These are phyloP conservation scores for Margaritispora aquatica DNA, from an alignment of 495 filamentous ascomycete genomes.

Conservation along the genomic window DNA sequence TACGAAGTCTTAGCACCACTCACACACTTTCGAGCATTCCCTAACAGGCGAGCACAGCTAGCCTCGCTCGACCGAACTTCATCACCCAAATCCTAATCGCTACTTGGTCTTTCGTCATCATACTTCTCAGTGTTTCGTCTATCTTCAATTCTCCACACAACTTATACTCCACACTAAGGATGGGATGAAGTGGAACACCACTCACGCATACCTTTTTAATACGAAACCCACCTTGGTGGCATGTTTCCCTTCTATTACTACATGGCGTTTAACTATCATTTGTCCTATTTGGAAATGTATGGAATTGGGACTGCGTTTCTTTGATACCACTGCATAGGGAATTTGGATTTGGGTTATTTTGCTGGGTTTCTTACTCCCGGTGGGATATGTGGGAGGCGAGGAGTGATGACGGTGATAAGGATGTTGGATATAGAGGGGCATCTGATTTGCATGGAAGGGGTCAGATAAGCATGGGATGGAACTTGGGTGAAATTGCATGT, in stretches of 20 bases:
- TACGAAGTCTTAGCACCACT: not conserved
- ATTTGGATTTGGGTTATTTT: not conserved
- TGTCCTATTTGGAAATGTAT: no score
- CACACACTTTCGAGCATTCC: not conserved
- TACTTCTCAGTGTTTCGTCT: no score
- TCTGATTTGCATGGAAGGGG: not conserved
- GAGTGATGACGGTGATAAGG: not conserved
- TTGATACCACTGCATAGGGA: not conserved
- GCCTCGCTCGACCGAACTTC: not conserved
- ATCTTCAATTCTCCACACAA: not conserved
- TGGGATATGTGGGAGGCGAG: not conserved
- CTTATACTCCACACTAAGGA: not conserved
- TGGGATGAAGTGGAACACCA: not conserved
- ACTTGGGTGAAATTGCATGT: not conserved
- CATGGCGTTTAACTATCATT: not conserved
- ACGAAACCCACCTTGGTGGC: not conserved
- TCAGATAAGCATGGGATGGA: not conserved
- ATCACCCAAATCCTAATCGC: not conserved
- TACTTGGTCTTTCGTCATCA: no score
- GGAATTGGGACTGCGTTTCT: not conserved
- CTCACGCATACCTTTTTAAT: no score
- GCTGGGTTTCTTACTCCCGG: not conserved
- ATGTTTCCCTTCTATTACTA: not conserved
- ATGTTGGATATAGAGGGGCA: not conserved
- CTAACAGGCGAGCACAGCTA: not conserved